These are phyloP conservation scores for Fusarium annulatum DNA, from an alignment of 2,329 filamentous ascomycete species.

Conservation along the genomic window DNA sequence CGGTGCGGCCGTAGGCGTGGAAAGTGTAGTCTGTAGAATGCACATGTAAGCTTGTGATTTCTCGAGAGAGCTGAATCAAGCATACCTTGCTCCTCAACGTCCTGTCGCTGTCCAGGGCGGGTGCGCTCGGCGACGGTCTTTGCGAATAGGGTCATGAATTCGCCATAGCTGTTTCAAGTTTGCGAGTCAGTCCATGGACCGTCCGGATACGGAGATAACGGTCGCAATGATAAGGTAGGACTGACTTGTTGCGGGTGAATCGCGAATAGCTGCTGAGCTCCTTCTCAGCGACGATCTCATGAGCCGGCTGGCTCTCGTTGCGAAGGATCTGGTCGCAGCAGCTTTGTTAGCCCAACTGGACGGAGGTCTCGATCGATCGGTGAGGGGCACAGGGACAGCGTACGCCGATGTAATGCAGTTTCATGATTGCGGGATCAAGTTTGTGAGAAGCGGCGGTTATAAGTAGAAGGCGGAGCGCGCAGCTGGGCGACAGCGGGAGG, in stretches of 20 bases:
- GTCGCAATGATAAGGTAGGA: slow-evolving; percentile 18
- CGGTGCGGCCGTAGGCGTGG: slow-evolving; percentile 79
- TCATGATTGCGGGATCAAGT: slow-evolving; percentile 67
- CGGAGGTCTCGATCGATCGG: slow-evolving; percentile 37
- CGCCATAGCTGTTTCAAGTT: slow-evolving; percentile 55
- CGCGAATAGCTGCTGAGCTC: slow-evolving; percentile 82
- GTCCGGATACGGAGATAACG: background rate
- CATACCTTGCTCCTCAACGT: slow-evolving; percentile 82
- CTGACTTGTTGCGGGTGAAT: slow-evolving; percentile 79
- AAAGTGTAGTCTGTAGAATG: slow-evolving; percentile 71
- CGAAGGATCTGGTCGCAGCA: slow-evolving; percentile 74
- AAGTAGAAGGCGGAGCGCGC: background rate
- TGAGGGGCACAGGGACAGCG: slow-evolving; percentile 50
- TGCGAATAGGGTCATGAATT: slow-evolving; percentile 85
- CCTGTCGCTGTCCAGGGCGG: slow-evolving; percentile 81
- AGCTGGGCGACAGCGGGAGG: background rate
- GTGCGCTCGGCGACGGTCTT: slow-evolving; percentile 91
- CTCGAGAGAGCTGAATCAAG: background rate
- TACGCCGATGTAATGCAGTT: slow-evolving; percentile 90
- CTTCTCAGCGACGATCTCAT: slow-evolving; percentile 81
- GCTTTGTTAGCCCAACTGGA: slow-evolving; percentile 38
- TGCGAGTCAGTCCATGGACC: slow-evolving; percentile 20
- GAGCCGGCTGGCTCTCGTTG: slow-evolving; percentile 79
- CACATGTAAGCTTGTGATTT: slow-evolving; percentile 27
- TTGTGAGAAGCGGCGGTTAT: background rate